Evolutionary conservation across 805 yeast genomes (phyloP).

Genomic region (Starmerella bacillaris): DNA sequence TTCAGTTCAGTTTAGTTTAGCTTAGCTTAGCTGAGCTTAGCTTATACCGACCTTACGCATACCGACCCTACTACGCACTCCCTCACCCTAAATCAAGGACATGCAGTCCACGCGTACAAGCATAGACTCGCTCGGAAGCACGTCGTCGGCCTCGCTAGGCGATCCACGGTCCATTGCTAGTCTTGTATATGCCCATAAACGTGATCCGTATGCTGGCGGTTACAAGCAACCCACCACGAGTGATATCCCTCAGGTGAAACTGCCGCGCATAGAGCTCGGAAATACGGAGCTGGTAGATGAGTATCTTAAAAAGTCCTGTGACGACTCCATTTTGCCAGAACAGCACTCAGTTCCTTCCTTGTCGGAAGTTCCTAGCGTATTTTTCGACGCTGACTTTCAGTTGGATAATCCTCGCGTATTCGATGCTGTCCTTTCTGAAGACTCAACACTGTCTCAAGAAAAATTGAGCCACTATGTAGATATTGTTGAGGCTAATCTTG

Average conservation of each 20-base stretch:
- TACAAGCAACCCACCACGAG: conserved; percentile 42
- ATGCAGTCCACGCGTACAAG: conserved; percentile 9
- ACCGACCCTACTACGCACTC: no score
- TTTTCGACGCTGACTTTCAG: conserved; percentile 48
- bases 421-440: conserved; percentile 45
- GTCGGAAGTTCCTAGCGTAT: conserved; percentile 48
- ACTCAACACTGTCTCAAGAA: conserved; percentile 42
- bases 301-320: conserved; percentile 24
- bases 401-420: conserved; percentile 80
- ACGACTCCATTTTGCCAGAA: not conserved
- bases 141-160: not conserved
- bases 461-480: conserved; percentile 69
- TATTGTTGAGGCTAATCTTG: conserved; percentile 61
- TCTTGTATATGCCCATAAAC: conserved; percentile 34
- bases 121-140: conserved; percentile 5
- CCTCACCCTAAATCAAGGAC: no score
- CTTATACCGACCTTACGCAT: no score
- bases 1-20: no score
- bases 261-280: conserved; percentile 35
- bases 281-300: conserved; percentile 28
- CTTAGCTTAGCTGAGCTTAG: no score
- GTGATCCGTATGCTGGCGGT: conserved; percentile 27
- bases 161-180: conserved; percentile 54
- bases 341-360: conserved; percentile 7
- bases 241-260: conserved; percentile 69